A percentile compares a stretch with the other conserved stretches of the same genome.
Evolutionary conservation across 2,329 filamentous ascomycete genomes (phyloP).

Genomic region (Exophiala phaeomuriformis): DNA sequence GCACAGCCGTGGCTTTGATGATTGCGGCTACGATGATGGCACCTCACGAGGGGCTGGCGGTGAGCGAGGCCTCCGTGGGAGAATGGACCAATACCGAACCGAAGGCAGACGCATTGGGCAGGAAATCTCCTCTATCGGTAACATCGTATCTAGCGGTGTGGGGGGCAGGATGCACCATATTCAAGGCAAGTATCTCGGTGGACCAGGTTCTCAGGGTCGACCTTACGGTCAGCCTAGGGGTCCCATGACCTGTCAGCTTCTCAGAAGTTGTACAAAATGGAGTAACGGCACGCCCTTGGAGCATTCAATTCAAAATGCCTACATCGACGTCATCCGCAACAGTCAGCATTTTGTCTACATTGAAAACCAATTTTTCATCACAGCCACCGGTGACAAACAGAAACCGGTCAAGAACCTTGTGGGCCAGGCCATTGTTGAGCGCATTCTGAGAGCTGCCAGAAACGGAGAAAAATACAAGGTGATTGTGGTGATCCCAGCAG

Average conservation of each 20-base stretch:
- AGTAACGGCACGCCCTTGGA: slow-evolving; percentile 54
- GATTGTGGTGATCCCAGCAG: slow-evolving; percentile 69
- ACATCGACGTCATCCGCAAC: slow-evolving; percentile 62
- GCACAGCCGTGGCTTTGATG: slow-evolving; percentile 29
- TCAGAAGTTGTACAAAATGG: slow-evolving; percentile 49
- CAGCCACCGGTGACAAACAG: slow-evolving; percentile 63
- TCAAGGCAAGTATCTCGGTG: slow-evolving; percentile 22
- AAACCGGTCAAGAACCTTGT: slow-evolving; percentile 70
- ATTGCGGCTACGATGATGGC: slow-evolving; percentile 31
- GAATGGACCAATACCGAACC: slow-evolving; percentile 29
- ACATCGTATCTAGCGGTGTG: slow-evolving; percentile 35
- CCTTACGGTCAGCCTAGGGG: slow-evolving; percentile 17
- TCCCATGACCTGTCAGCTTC: slow-evolving; percentile 33
- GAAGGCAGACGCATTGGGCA: slow-evolving; percentile 29
- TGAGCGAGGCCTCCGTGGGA: slow-evolving; percentile 31
- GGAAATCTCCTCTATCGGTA: slow-evolving; percentile 35
- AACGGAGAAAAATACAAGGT: slow-evolving; percentile 63
- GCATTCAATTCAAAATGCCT: slow-evolving; percentile 82
- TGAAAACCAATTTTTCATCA: slow-evolving; percentile 86
- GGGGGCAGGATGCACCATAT: slow-evolving; percentile 41
- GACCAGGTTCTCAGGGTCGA: slow-evolving; percentile 19
- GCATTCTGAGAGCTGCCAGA: slow-evolving; percentile 63
- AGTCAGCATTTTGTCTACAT: slow-evolving; percentile 71
- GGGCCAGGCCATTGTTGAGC: slow-evolving; percentile 68
- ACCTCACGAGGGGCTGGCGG: slow-evolving; percentile 28